Evolutionary conservation across 768 basidiomycete genomes (phyloP).

Genomic region (Tephrocybe rancida): DNA sequence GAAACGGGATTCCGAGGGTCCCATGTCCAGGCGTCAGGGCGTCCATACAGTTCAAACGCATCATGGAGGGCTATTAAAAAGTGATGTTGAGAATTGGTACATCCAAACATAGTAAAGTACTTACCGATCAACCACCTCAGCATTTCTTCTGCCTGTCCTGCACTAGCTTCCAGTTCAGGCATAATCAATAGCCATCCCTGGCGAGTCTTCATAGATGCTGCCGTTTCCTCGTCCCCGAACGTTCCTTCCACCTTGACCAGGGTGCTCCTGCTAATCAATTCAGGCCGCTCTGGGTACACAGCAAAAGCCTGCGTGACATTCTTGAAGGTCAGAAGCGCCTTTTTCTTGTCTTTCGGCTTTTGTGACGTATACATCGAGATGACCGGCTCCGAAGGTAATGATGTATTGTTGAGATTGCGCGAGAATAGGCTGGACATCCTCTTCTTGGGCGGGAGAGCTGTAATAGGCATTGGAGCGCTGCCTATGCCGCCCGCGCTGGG

Average conservation of each 20-base stretch:
- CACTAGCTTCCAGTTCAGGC: constrained; percentile 76
- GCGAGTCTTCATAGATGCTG: constrained; percentile 59
- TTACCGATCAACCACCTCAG: constrained; percentile 87
- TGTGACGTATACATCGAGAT: constrained; percentile 64
- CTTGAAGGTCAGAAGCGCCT: constrained; percentile 67
- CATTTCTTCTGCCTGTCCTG: constrained; percentile 77
- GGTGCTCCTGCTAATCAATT: constrained; percentile 85
- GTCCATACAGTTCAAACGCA: constrained; percentile 86
- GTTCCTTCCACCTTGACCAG: constrained; percentile 91
- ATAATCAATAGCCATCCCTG: constrained; percentile 91
- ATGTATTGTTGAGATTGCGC: constrained; percentile 30
- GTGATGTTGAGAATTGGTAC: background rate
- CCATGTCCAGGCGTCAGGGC: constrained; percentile 86
- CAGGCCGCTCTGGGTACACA: constrained; percentile 95
- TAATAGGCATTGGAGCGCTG: constrained; percentile 21
- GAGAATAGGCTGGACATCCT: constrained; percentile 75
- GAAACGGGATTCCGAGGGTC: constrained; percentile 81
- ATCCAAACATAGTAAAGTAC: constrained; percentile 27
- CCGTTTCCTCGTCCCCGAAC: constrained; percentile 78
- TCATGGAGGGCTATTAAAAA: constrained; percentile 70
- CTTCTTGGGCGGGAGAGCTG: constrained; percentile 39
- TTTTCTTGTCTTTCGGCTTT: constrained; percentile 77
- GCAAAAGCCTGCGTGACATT: constrained; percentile 86
- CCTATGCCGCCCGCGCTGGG: constrained; percentile 27
- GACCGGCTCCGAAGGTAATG: constrained; percentile 33